Evolutionary conservation across 352 stramenopile genomes (phyloP).

Genomic region (Phytophthora sp.): DNA sequence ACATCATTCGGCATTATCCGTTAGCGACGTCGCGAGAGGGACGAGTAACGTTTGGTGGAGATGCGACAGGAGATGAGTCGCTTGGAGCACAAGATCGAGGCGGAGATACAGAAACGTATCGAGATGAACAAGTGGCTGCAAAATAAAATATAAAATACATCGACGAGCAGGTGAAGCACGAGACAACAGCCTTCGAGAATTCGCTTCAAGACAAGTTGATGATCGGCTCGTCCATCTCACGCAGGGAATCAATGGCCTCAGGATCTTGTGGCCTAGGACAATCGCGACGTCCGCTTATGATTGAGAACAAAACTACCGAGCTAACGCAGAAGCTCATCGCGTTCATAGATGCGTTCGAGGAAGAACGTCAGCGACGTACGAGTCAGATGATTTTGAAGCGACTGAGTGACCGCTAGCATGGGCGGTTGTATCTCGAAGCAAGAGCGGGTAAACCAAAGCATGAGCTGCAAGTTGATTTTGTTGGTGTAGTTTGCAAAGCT

Average conservation of each 20-base stretch:
- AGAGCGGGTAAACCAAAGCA: constrained; percentile 48
- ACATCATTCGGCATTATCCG: no score
- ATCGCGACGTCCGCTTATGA: constrained; percentile 89
- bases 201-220: constrained; percentile 81
- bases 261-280: constrained; percentile 83
- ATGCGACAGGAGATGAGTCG: constrained; percentile 92
- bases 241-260: constrained; percentile 85
- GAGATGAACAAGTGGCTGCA: constrained; percentile 95
- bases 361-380: constrained; percentile 82
- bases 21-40: constrained; percentile 91
- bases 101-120: constrained; percentile 94
- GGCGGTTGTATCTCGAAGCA: constrained; percentile 72
- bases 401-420: constrained; percentile 87
- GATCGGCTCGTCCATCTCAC: constrained; percentile 72
- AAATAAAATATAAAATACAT: no score
- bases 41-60: constrained; percentile 93
- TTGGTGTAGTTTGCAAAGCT: neutral
- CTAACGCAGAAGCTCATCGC: constrained; percentile 87
- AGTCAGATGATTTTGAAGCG: constrained; percentile 90
- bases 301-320: constrained; percentile 89
- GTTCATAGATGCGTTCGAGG: constrained; percentile 91
- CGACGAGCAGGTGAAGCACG: constrained; percentile 86
- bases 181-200: constrained; percentile 83
- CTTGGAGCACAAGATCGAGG: constrained; percentile 91
- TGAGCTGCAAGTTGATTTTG: no score